These are phyloP conservation scores for Trichoderma endophyticum DNA, from an alignment of 2,329 filamentous ascomycete genomes.

Conservation along the genomic window DNA sequence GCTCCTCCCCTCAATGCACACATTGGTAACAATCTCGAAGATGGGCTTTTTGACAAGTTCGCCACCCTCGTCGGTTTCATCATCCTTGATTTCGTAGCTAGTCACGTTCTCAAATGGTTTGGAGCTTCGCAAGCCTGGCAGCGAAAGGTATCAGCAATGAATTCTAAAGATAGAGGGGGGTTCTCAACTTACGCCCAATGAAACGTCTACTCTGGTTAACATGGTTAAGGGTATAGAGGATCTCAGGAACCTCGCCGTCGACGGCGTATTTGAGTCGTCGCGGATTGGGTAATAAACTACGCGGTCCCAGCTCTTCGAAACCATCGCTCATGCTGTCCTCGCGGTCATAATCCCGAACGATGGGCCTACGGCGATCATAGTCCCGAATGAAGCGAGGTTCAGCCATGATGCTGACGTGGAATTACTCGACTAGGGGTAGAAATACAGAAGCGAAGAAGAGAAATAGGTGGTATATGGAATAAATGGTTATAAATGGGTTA, in stretches of 20 bases:
- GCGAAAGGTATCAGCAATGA: constrained; percentile 19
- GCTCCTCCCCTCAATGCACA: constrained; percentile 27
- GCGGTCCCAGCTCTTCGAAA: constrained; percentile 11
- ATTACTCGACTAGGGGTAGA: background rate
- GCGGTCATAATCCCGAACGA: background rate
- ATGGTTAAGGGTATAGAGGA: constrained; percentile 43
- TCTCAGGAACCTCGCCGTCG: constrained; percentile 39
- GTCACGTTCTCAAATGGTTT: constrained; percentile 37
- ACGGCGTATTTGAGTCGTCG: constrained; percentile 14
- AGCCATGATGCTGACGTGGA: background rate
- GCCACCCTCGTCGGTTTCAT: constrained; percentile 22
- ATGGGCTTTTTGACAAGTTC: constrained; percentile 32
- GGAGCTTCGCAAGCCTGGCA: constrained; percentile 37
- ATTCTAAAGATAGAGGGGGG: background rate
- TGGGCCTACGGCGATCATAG: background rate
- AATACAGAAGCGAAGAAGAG: background rate
- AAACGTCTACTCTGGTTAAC: constrained; percentile 33
- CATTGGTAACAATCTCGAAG: constrained; percentile 43
- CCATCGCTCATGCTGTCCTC: constrained; percentile 6
- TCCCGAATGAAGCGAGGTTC: background rate
- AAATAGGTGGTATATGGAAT: background rate
- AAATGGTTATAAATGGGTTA: background rate
- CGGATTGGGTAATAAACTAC: constrained; percentile 12
- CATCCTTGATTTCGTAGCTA: constrained; percentile 27
- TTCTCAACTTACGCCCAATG: constrained; percentile 35